These are phyloP conservation scores for Martiniozyma asiatica DNA, from an alignment of 1,139 yeast genomes.

Conservation along the genomic window DNA sequence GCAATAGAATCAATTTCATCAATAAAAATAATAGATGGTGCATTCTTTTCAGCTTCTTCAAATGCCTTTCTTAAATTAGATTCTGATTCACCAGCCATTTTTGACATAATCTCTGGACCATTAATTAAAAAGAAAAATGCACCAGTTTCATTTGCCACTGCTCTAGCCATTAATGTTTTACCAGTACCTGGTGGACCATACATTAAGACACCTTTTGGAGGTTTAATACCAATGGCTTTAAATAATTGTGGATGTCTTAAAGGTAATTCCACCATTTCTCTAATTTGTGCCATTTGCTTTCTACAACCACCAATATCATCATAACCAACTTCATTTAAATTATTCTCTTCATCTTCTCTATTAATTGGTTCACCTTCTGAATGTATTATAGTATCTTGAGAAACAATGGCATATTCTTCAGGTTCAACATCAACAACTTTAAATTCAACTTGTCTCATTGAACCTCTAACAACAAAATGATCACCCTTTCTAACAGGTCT, in stretches of 20 bases:
- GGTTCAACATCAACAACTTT: conserved; percentile 98
- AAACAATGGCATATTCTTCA: conserved; percentile 92
- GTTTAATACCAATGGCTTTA: conserved; percentile 94
- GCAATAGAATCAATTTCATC: conserved; percentile 98
- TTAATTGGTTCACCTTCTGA: conserved; percentile 99
- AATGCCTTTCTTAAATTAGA: conserved; percentile 94
- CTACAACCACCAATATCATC: conserved; percentile 99
- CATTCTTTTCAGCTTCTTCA: conserved; percentile 98
- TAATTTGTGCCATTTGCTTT: conserved; percentile 96
- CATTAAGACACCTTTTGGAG: conserved; percentile 95
- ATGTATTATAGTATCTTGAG: conserved; percentile 96
- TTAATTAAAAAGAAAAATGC: conserved; percentile 95
- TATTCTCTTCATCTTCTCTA: conserved; percentile 97
- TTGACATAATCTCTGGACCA: conserved; percentile 99
- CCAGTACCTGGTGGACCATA: conserved; percentile 99
- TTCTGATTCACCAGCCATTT: conserved; percentile 99
- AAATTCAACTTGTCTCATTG: conserved; percentile 98
- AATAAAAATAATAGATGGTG: conserved; percentile 97
- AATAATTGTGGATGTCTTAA: conserved; percentile 94
- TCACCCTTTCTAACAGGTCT: conserved; percentile 98
- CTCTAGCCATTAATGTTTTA: conserved; percentile 99
- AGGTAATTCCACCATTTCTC: conserved; percentile 94
- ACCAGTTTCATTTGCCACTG: conserved; percentile 98
- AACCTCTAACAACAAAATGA: conserved; percentile 92
- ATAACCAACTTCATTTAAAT: conserved; percentile 91